Evolutionary conservation across 441 rosid genomes (phyloP).

Genomic region (Codiaeum variegatum): DNA sequence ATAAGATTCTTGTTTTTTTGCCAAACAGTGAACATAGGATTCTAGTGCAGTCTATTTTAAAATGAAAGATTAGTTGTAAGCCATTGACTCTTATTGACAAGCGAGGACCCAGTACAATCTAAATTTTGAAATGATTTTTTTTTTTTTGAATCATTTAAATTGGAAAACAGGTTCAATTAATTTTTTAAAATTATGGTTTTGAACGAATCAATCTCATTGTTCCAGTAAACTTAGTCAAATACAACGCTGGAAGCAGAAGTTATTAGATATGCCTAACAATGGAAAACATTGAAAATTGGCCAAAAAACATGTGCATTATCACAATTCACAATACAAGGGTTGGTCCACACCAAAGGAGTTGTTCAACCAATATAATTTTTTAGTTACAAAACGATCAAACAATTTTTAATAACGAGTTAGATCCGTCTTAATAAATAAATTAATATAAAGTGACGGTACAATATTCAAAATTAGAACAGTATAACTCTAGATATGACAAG

Average conservation of each 20-base stretch:
- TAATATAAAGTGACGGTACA: too few relatives aligned
- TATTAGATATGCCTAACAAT: neutral
- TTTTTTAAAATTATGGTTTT: too few relatives aligned
- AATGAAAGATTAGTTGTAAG: neutral
- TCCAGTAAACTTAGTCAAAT: neutral
- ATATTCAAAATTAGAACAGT: too few relatives aligned
- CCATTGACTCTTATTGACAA: neutral
- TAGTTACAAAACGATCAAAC: too few relatives aligned
- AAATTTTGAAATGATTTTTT: too few relatives aligned
- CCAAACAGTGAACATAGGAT: too few relatives aligned
- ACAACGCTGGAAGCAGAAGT: neutral
- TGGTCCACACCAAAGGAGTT: neutral
- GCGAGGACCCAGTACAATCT: neutral
- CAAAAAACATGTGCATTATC: neutral
- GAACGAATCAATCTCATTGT: neutral
- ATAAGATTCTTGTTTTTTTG: too few relatives aligned
- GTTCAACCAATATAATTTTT: neutral
- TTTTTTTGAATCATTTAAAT: too few relatives aligned
- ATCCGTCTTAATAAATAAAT: too few relatives aligned
- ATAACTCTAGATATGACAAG: too few relatives aligned
- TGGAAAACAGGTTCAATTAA: too few relatives aligned
- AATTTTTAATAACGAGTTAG: too few relatives aligned
- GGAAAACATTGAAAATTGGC: neutral
- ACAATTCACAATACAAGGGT: neutral
- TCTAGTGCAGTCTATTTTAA: neutral